phyloP scores from a whole-genome alignment of 768 basidiomycete genomes.

The Boletus rubropictus region DNA sequence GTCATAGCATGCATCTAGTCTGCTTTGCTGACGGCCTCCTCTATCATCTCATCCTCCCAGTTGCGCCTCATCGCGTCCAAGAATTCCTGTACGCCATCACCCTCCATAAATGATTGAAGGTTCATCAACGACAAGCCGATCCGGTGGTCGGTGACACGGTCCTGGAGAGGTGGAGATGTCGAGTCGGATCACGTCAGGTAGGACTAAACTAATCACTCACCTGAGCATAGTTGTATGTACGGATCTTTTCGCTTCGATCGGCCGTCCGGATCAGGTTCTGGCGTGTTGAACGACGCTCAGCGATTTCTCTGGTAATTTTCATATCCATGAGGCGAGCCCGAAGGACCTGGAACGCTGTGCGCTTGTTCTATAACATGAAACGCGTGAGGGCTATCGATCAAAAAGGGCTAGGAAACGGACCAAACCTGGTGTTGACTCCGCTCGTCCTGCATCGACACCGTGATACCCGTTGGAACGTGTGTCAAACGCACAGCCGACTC shows the following conservation, averaged over 20 bases:
- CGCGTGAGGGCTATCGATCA: not conserved
- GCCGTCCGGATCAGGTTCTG: constrained; percentile 71
- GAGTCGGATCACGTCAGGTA: too few species aligned
- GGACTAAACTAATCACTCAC: constrained; percentile 27
- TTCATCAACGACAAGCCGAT: constrained; percentile 73
- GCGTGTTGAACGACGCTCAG: constrained; percentile 62
- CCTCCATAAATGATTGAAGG: constrained; percentile 59
- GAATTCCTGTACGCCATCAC: constrained; percentile 54
- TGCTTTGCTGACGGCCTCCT: constrained; percentile 39
- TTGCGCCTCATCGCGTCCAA: constrained; percentile 51
- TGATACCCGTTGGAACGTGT: constrained; percentile 87
- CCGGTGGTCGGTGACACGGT: constrained; percentile 90
- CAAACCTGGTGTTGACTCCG: constrained; percentile 88
- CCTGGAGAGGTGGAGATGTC: constrained; percentile 38
- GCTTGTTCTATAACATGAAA: constrained; percentile 58
- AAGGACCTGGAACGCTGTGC: constrained; percentile 90
- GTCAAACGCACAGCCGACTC: constrained; percentile 96
- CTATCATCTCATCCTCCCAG: constrained; percentile 51
- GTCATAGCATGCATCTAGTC: constrained; percentile 2
- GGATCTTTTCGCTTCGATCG: constrained; percentile 89
- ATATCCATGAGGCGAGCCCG: constrained; percentile 79
- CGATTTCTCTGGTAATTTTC: constrained; percentile 65
- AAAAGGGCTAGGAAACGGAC: not conserved
- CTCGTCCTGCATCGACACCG: constrained; percentile 97
- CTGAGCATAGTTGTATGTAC: constrained; percentile 94